Conservation (phyloP, 352 stramenopile genomes). For the Plasmopara halstedii region DNA sequence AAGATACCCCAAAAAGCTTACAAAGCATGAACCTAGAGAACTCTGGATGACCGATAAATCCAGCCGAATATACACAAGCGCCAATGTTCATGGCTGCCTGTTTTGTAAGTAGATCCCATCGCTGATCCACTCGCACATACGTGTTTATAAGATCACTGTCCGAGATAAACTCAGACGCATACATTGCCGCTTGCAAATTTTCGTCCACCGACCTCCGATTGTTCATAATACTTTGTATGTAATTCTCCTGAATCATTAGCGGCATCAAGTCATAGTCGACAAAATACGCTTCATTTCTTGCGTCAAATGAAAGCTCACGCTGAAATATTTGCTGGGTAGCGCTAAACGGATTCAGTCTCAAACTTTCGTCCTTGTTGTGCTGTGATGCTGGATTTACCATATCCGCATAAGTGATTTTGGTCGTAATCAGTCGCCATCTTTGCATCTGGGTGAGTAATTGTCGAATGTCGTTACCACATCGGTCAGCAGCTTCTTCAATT, state of each 20-base stretch:
- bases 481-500: conserved; percentile 94
- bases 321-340: conserved; percentile 91
- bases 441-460: conserved; percentile 96
- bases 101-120: conserved; percentile 93
- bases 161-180: conserved; percentile 89
- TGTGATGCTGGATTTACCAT: conserved; percentile 69
- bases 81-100: conserved; percentile 88
- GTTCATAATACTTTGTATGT: conserved; percentile 79
- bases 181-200: conserved; percentile 75
- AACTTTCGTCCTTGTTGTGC: conserved; percentile 90
- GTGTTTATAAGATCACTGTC: conserved; percentile 78
- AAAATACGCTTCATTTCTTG: conserved; percentile 96
- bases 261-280: conserved; percentile 98
- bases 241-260: conserved; percentile 92
- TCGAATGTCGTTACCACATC: conserved; percentile 97
- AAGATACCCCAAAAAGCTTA: not conserved
- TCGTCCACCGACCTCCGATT: conserved; percentile 56
- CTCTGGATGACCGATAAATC: conserved; percentile 85
- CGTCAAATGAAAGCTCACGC: conserved; percentile 59
- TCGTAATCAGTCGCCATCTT: conserved; percentile 88
- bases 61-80: conserved; percentile 70
- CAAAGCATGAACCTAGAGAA: conserved; percentile 74
- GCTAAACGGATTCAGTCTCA: conserved; percentile 94
- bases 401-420: conserved; percentile 80
- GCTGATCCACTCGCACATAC: conserved; percentile 78